Evolutionary conservation across 106 monocot species (phyloP).

Genomic region (Acorus gramineus): DNA sequence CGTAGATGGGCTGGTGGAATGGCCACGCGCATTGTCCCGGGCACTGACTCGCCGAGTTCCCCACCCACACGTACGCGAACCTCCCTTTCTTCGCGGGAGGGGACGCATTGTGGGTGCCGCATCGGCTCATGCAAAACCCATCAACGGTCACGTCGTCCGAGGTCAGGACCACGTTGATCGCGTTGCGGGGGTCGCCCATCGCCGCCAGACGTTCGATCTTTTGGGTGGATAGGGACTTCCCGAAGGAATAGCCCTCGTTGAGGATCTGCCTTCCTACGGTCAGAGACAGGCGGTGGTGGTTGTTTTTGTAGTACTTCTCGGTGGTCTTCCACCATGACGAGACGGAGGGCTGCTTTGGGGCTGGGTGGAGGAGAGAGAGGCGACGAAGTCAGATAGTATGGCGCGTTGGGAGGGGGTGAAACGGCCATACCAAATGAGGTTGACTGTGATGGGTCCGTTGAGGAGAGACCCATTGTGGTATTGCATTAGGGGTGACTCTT

Average conservation of each 20-base stretch:
- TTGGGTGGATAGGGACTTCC: conserved; percentile 26
- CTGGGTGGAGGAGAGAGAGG: conserved; percentile 17
- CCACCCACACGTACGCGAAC: conserved; percentile 76
- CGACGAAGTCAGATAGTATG: conserved; percentile 36
- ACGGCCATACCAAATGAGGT: too few relatives aligned
- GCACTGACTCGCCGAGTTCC: conserved; percentile 71
- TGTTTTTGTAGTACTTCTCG: conserved; percentile 32
- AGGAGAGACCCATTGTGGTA: too few relatives aligned
- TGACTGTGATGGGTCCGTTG: too few relatives aligned
- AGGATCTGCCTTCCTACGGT: conserved; percentile 33
- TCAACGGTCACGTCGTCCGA: conserved; percentile 60
- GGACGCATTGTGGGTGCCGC: conserved; percentile 56
- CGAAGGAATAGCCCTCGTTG: conserved; percentile 41
- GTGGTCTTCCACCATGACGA: conserved; percentile 51
- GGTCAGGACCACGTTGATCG: conserved; percentile 72
- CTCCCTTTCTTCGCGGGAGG: conserved; percentile 23
- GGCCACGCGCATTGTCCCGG: conserved; percentile 95
- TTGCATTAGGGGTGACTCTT: too few relatives aligned
- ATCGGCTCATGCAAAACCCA: conserved; percentile 81
- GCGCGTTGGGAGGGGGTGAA: too few relatives aligned
- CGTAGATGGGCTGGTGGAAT: conserved; percentile 77
- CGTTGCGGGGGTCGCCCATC: conserved; percentile 19
- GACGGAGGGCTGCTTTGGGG: conserved; percentile 21
- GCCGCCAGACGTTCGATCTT: conserved; percentile 39
- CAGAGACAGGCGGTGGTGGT: conserved; percentile 15